Evolutionary conservation across 1,284 basidiomycete species (phyloP), one percentile per base, ranked within the genome.

Genomic region (Leccinum griseonigrum): DNA sequence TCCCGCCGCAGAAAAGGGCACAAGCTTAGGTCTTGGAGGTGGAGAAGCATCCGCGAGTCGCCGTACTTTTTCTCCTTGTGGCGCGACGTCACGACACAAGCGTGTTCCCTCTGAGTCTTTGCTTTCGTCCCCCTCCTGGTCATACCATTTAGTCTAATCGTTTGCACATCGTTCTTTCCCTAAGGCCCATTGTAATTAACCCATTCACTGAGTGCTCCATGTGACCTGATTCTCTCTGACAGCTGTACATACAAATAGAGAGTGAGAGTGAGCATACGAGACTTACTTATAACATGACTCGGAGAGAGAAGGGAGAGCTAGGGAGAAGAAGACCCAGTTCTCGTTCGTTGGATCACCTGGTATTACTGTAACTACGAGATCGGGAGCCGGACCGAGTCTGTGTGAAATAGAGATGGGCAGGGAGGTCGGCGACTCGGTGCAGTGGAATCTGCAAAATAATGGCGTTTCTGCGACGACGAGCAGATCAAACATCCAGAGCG

Each of bases 21-120:
- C 83, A 60, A n/a, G n/a, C 22, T 22, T 22, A 22, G 22, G 22
- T 22, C 22, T 98, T 99, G 74, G 86, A 95, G 69, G 94, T 99
- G 63, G 81, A 86, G 71, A 84, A 83, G 65, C 22, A 96, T 98
- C 77, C 88, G 90, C 72, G 76, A 86, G 56, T 93, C 90, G 50
- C 81, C 83, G 54, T 98, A 97, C 77, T 98, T 98, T 85, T 97
- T 97, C 82, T 93, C 92, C 55, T 94, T 81, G 57, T 22, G 22
- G 28, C 18, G 40, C 40, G 5, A 43, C n/a, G n/a, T 18, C 40
- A 11, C 16, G 22, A 11, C 4, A 31, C 28, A n/a, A 9, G 18
- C 9, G 11, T 31, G 29, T 5, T 26, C 8, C 48, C 34, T 60
- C 22, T 22, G 22, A 22, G 14, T 53, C 55, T 56, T 59, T 38